These are phyloP conservation scores for Alloteropsis angusta DNA, from an alignment of 202 grass and related monocot genomes.

Conservation along the genomic window DNA sequence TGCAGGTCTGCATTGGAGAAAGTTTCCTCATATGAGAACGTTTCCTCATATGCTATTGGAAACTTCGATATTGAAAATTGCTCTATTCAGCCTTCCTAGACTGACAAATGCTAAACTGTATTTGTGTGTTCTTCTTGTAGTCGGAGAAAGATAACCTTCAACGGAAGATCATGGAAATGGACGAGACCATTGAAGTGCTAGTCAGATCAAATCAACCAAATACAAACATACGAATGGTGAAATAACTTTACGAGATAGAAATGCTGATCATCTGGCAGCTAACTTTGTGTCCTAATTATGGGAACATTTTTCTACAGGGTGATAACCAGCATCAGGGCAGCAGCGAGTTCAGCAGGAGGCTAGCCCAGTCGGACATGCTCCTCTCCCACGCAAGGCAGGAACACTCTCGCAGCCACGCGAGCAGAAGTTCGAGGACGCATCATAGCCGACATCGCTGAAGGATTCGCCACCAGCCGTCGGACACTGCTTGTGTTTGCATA, in stretches of 20 bases:
- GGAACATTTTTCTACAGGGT: slow-evolving; percentile 21
- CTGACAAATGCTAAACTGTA: not conserved
- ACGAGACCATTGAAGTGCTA: slow-evolving; percentile 44
- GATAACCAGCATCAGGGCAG: slow-evolving; percentile 13
- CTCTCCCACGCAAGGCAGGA: slow-evolving; percentile 57
- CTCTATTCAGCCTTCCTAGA: not conserved
- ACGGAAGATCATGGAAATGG: slow-evolving; percentile 52
- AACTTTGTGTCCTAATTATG: not conserved
- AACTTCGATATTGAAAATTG: not conserved
- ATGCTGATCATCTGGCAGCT: not conserved
- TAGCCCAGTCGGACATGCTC: slow-evolving; percentile 68
- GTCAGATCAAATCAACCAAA: slow-evolving; percentile 20
- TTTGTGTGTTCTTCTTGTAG: slow-evolving; percentile 30
- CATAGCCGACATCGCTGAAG: slow-evolving; percentile 25
- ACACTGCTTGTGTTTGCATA: slow-evolving; percentile 40
- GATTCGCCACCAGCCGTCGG: not conserved
- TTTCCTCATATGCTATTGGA: not conserved
- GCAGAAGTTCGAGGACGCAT: slow-evolving; percentile 21
- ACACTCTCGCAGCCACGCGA: slow-evolving; percentile 23
- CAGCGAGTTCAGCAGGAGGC: slow-evolving; percentile 60
- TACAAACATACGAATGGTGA: slow-evolving; percentile 22
- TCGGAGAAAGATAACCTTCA: slow-evolving; percentile 69
- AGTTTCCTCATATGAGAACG: no score
- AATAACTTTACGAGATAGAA: not conserved
- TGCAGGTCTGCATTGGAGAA: slow-evolving; percentile 40